Evolutionary conservation across 1,284 basidiomycete genomes (phyloP), one percentile per base, ranked within the genome.

Genomic region (Ustilago xerochloae): DNA sequence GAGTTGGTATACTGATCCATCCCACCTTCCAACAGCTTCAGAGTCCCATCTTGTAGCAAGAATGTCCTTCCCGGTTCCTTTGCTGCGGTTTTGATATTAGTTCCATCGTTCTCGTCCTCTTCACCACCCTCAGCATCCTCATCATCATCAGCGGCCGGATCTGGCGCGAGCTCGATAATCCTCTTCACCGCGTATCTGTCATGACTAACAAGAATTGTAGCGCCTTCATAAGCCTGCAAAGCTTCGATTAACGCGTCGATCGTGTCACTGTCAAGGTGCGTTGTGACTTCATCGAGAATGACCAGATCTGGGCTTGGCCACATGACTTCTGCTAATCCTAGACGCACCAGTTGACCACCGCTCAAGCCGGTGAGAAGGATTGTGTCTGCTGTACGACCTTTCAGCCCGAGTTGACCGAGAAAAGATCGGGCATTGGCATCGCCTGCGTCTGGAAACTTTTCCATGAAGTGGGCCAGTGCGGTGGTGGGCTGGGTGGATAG

Each of bases 251-350:
- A 85, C 0, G 89, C 89, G 54, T 88, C 85, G 49, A 91, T 89
- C 0, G 90, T 90, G 33, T 89, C 87, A 57, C 88, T 87, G 80
- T 92, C 91, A 35, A 92, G 85, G 84, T 92, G 91, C 18, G 90
- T 80, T 15, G 79, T 80, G 1, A 78, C 77, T 33, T 80, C 78
- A 57, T 80, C 78, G 6, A 80, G 59, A 2, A 79, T 47, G 3
- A 80, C 70, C 20, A 80, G 58, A 30, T 80, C 67, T 0, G 78
- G 78, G 13, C 58, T 65, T n/a, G 41, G 15, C 68, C 78, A 79
- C 61, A 79, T 69, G 43, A 76, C 63, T 43, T 72, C 69, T 15
- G 77, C 77, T 16, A 80, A 59, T 3, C 77, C 75, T 22, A 79
- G 54, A 2, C 77, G 56, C 18, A 80, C 77, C 80, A 89, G 88